phyloP scores from a whole-genome alignment of 2,329 filamentous ascomycete genomes.

The Chaetomium globosum region DNA sequence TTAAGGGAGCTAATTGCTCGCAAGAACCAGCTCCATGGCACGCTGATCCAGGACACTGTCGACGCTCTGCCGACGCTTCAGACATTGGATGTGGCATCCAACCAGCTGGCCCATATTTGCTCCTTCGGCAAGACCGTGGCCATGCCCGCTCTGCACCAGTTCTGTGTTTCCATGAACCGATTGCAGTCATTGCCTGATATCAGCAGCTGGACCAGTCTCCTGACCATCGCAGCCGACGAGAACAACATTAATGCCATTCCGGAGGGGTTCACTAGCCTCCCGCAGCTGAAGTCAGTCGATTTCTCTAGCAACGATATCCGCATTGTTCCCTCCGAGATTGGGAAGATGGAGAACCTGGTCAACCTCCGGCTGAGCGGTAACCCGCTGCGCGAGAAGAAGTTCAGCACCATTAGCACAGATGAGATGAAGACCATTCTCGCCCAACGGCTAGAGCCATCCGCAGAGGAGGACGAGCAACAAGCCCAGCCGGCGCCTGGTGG shows the following conservation, averaged over 20 bases:
- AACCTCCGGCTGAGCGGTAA: slow-evolving; percentile 84
- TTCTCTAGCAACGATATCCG: slow-evolving; percentile 84
- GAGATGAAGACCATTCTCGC: slow-evolving; percentile 77
- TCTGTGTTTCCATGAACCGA: slow-evolving; percentile 81
- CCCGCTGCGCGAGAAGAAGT: slow-evolving; percentile 84
- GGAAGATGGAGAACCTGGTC: slow-evolving; percentile 74
- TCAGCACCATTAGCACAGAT: slow-evolving; percentile 75
- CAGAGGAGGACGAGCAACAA: slow-evolving; percentile 44
- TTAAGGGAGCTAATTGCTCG: slow-evolving; percentile 72
- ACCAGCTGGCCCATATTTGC: slow-evolving; percentile 65
- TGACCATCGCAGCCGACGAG: slow-evolving; percentile 76
- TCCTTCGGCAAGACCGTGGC: slow-evolving; percentile 52
- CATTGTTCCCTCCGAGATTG: slow-evolving; percentile 73
- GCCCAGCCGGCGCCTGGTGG: slow-evolving; percentile 27
- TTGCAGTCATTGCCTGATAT: slow-evolving; percentile 73
- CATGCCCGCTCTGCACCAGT: slow-evolving; percentile 70
- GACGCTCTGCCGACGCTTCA: slow-evolving; percentile 66
- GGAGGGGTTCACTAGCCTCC: slow-evolving; percentile 68
- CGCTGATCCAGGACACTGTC: slow-evolving; percentile 67
- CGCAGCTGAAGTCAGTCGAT: slow-evolving; percentile 73
- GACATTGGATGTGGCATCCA: slow-evolving; percentile 74
- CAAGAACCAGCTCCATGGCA: slow-evolving; percentile 76
- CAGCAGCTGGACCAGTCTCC: slow-evolving; percentile 70
- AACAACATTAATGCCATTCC: slow-evolving; percentile 80
- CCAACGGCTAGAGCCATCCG: slow-evolving; percentile 64